Evolutionary conservation across 331 rosid species (phyloP).

Genomic region (Malus hybrid): DNA sequence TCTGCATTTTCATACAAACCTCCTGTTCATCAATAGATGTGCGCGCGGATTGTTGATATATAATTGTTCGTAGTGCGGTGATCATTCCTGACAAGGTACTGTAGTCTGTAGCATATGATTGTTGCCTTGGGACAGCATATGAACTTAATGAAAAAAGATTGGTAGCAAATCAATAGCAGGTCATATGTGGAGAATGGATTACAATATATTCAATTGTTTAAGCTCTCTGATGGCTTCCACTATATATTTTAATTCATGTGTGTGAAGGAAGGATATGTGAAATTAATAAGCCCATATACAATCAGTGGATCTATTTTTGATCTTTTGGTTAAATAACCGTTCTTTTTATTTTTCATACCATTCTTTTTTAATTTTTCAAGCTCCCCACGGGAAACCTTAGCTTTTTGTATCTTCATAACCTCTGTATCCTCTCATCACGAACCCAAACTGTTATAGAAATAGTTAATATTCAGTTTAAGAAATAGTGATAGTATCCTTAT

Average conservation of each 20-base stretch:
- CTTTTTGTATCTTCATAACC: too few species aligned
- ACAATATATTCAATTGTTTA: not conserved
- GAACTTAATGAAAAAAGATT: not conserved
- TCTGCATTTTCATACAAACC: conserved; percentile 45
- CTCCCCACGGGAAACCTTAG: too few species aligned
- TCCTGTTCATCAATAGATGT: not conserved
- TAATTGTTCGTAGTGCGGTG: not conserved
- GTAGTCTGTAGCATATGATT: not conserved
- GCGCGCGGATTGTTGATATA: not conserved
- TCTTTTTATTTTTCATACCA: too few species aligned
- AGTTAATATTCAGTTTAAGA: too few species aligned
- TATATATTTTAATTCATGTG: not conserved
- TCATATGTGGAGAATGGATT: not conserved
- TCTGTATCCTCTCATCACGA: too few species aligned
- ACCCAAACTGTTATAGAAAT: too few species aligned
- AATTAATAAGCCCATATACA: too few species aligned
- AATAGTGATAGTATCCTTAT: too few species aligned
- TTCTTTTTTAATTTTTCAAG: too few species aligned
- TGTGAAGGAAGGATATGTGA: not conserved
- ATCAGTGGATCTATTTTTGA: too few species aligned
- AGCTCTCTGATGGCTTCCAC: conserved; percentile 1
- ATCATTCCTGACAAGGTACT: not conserved
- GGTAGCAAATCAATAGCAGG: not conserved
- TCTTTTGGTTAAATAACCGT: too few species aligned
- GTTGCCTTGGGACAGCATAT: not conserved